These are phyloP conservation scores for Ceratobasidium sp. DNA, from an alignment of 1,284 basidiomycete genomes.

Conservation along the genomic window DNA sequence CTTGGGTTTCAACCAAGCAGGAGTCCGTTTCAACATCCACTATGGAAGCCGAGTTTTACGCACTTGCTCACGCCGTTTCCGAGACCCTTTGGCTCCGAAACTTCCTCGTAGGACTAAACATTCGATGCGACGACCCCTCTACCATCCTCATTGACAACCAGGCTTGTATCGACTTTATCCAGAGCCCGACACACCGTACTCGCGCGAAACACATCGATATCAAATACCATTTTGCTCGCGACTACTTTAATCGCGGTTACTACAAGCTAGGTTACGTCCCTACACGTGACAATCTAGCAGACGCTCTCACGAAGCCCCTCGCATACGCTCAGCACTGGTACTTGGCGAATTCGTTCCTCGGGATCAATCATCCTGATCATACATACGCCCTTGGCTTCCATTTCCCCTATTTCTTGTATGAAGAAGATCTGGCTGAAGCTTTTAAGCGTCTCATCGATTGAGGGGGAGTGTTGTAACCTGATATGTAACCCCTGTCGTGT, in stretches of 20 bases:
- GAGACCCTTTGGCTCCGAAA: constrained; percentile 47
- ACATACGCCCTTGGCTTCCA: background rate
- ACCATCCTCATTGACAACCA: constrained; percentile 50
- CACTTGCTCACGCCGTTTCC: constrained; percentile 12
- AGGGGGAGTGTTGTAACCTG: too few species aligned
- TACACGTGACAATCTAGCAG: constrained; percentile 48
- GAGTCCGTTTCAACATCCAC: constrained; percentile 34
- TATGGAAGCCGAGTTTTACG: constrained; percentile 44
- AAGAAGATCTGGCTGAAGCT: too few species aligned
- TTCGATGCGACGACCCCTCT: background rate
- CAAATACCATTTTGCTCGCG: constrained; percentile 47
- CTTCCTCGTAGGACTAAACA: background rate
- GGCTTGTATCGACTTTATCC: constrained; percentile 43
- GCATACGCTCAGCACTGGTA: constrained; percentile 10
- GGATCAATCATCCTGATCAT: background rate
- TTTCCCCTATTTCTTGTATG: background rate
- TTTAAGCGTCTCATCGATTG: too few species aligned
- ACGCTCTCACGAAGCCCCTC: constrained; percentile 52
- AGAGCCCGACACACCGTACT: constrained; percentile 45
- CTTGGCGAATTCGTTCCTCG: constrained; percentile 2
- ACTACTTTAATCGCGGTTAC: constrained; percentile 45
- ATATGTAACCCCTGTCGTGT: too few species aligned
- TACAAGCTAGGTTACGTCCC: constrained; percentile 49
- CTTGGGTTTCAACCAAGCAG: constrained; percentile 11
- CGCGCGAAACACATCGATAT: constrained; percentile 48